A percentile compares a stretch with the other conserved stretches of the same genome.
Evolutionary conservation across 1,284 basidiomycete species (phyloP).

Genomic region (Ustilago tritici): DNA sequence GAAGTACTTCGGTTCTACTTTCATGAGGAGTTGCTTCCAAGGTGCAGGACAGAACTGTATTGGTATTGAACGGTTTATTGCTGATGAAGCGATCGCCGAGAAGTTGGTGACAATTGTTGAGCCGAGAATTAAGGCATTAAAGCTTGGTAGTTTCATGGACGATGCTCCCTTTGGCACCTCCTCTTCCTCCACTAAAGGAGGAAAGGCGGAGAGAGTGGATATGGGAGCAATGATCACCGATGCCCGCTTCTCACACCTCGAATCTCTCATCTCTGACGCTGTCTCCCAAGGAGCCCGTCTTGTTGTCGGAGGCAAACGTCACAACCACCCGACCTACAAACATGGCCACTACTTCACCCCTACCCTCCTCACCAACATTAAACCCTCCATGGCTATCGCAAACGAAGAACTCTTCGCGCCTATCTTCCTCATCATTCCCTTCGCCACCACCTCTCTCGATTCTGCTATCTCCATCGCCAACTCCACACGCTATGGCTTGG

Average conservation of each 20-base stretch:
- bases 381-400: slow-evolving; percentile 70
- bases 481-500: slow-evolving; percentile 87
- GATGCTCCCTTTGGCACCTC: slow-evolving; percentile 53
- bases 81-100: slow-evolving; percentile 81
- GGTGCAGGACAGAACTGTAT: slow-evolving; percentile 94
- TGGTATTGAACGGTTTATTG: slow-evolving; percentile 88
- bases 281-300: slow-evolving; percentile 79
- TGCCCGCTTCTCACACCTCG: slow-evolving; percentile 78
- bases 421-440: slow-evolving; percentile 65
- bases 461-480: slow-evolving; percentile 89
- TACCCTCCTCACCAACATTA: slow-evolving; percentile 86
- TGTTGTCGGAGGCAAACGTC: slow-evolving; percentile 77
- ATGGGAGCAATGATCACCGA: slow-evolving; percentile 84
- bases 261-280: slow-evolving; percentile 79
- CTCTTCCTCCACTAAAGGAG: not conserved
- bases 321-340: slow-evolving; percentile 76
- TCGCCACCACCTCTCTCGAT: slow-evolving; percentile 78
- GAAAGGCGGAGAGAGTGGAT: slow-evolving; percentile 72
- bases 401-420: slow-evolving; percentile 65
- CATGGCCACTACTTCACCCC: slow-evolving; percentile 84
- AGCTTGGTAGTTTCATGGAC: slow-evolving; percentile 61
- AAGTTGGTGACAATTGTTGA: slow-evolving; percentile 73
- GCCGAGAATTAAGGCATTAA: slow-evolving; percentile 54
- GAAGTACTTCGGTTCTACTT: slow-evolving; percentile 72
- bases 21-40: slow-evolving; percentile 72